These are phyloP conservation scores for Scolecobasidium constrictum DNA, from an alignment of 2,329 filamentous ascomycete species.

Conservation along the genomic window DNA sequence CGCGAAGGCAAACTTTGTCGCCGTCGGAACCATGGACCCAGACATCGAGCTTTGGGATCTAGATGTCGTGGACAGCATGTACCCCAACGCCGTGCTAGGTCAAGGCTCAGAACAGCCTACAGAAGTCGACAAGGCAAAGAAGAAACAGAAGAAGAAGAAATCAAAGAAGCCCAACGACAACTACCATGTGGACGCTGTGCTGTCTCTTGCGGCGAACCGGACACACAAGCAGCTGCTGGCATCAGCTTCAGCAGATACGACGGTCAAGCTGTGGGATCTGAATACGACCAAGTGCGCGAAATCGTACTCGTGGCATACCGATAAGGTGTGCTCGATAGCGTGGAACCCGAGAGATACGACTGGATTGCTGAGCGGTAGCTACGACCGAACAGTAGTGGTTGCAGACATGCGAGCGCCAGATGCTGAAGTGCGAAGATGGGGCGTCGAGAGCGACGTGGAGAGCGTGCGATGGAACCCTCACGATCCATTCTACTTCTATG, in stretches of 20 bases:
- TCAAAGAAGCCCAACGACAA: conserved; percentile 77
- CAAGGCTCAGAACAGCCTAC: conserved; percentile 47
- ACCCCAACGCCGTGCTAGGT: conserved; percentile 90
- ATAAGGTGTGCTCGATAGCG: conserved; percentile 92
- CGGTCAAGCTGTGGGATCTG: conserved; percentile 95
- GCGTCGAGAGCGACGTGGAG: conserved; percentile 92
- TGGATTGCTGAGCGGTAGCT: conserved; percentile 82
- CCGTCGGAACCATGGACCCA: conserved; percentile 92
- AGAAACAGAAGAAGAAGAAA: conserved; percentile 81
- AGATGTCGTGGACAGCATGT: conserved; percentile 94
- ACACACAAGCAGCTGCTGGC: conserved; percentile 90
- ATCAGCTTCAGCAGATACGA: conserved; percentile 91
- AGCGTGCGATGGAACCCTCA: conserved; percentile 88
- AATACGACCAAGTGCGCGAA: conserved; percentile 88
- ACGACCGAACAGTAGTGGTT: conserved; percentile 88
- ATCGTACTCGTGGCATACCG: conserved; percentile 90
- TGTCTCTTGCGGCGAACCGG: conserved; percentile 84
- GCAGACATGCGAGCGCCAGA: conserved; percentile 93
- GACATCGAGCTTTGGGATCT: conserved; percentile 99
- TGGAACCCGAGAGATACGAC: conserved; percentile 88
- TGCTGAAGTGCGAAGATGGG: conserved; percentile 72
- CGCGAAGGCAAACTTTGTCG: conserved; percentile 78
- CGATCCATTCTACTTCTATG: conserved; percentile 86
- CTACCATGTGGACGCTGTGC: conserved; percentile 88
- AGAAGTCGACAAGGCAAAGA: conserved; percentile 52